Evolutionary conservation across 2,329 filamentous ascomycete genomes (phyloP).

Genomic region (Pestalotiopsis sp.): DNA sequence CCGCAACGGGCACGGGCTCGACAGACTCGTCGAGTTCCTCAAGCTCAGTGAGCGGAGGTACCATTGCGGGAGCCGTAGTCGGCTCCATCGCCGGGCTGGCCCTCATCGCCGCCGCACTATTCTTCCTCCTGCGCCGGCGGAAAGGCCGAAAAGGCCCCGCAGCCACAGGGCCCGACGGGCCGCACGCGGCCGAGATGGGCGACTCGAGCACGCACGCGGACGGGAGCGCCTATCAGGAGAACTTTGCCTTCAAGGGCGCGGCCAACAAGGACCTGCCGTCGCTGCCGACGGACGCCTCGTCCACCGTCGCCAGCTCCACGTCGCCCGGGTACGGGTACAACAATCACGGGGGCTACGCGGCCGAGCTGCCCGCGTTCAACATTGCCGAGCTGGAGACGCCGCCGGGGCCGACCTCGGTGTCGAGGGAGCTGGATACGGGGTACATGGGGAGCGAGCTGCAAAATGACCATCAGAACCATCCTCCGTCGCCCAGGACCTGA

Average conservation of each 20-base stretch:
- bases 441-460: background rate
- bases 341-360: background rate
- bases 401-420: background rate
- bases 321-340: background rate
- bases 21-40: background rate
- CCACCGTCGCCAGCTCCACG: background rate
- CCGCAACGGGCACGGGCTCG: background rate
- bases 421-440: background rate
- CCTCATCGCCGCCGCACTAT: constrained; percentile 8
- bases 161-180: background rate
- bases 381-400: background rate
- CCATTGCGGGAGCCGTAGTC: constrained; percentile 20
- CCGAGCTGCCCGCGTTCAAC: background rate
- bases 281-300: background rate
- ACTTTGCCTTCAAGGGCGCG: background rate
- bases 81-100: constrained; percentile 14
- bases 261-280: background rate
- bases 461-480: background rate
- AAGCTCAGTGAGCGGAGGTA: constrained; percentile 15
- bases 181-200: background rate
- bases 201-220: background rate
- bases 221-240: background rate
- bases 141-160: background rate
- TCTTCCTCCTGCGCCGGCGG: constrained; percentile 16
- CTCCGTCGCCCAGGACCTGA: background rate